A percentile compares a stretch with the other conserved stretches of the same genome.
Evolutionary conservation across 495 filamentous ascomycete species (phyloP).

Genomic region (Pyronema omphalodes): DNA sequence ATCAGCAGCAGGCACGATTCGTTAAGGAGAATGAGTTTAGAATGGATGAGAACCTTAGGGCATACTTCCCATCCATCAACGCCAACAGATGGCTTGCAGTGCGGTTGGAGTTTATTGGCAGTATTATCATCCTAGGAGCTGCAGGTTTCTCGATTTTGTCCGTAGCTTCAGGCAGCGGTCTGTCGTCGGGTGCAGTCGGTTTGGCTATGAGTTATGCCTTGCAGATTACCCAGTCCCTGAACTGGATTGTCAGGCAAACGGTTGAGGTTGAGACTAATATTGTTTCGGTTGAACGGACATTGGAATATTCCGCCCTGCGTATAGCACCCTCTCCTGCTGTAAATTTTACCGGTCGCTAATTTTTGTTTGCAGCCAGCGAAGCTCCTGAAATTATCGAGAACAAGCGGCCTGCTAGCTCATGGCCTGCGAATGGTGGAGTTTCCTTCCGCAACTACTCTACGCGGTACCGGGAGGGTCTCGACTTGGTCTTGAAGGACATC

Average conservation of each 20-base stretch:
- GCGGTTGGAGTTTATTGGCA: constrained; percentile 89
- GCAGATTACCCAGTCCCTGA: constrained; percentile 89
- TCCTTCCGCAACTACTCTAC: constrained; percentile 88
- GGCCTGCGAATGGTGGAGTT: constrained; percentile 81
- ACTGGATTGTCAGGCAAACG: constrained; percentile 98
- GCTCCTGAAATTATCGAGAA: constrained; percentile 86
- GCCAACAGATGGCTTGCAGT: constrained; percentile 91
- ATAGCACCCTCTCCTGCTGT: constrained; percentile 46
- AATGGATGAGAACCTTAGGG: constrained; percentile 84
- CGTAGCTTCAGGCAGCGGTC: constrained; percentile 46
- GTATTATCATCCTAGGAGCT: constrained; percentile 74
- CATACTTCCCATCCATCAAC: constrained; percentile 92
- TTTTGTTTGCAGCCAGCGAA: constrained; percentile 37
- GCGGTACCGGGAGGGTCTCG: constrained; percentile 71
- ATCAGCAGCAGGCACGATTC: constrained; percentile 74
- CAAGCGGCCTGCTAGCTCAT: constrained; percentile 68
- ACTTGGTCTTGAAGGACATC: constrained; percentile 83
- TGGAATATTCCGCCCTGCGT: constrained; percentile 47
- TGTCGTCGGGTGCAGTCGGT: constrained; percentile 70
- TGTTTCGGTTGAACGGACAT: constrained; percentile 91
- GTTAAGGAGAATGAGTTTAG: constrained; percentile 92
- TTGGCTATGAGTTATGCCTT: constrained; percentile 92
- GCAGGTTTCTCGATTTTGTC: constrained; percentile 69
- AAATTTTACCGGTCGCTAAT: neutral
- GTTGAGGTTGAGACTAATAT: constrained; percentile 99